These are phyloP conservation scores for Sphaerulina populicola DNA, from an alignment of 2,329 filamentous ascomycete species.

Conservation along the genomic window DNA sequence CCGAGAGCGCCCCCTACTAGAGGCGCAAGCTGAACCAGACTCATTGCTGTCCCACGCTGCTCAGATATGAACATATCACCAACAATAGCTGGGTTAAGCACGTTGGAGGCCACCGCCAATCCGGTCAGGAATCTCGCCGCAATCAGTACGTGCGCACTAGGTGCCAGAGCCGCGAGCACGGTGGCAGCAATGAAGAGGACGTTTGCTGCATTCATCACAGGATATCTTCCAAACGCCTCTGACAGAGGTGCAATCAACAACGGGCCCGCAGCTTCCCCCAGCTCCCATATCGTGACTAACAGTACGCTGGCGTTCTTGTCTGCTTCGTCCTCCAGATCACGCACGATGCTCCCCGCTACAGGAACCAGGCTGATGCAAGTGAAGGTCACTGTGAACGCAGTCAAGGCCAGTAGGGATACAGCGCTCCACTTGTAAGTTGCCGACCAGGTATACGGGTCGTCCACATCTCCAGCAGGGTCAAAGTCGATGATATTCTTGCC, in stretches of 20 bases:
- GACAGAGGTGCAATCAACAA: conserved; percentile 41
- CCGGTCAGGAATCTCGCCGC: conserved; percentile 39
- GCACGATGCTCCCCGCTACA: conserved; percentile 24
- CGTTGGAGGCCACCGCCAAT: conserved; percentile 42
- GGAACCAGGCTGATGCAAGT: conserved; percentile 30
- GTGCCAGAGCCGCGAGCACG: conserved; percentile 34
- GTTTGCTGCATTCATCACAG: conserved; percentile 36
- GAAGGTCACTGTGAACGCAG: conserved; percentile 47
- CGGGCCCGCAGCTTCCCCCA: conserved; percentile 42
- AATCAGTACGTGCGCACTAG: conserved; percentile 36
- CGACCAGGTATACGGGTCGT: conserved; percentile 50
- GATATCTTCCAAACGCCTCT: conserved; percentile 38
- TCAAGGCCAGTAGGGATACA: conserved; percentile 46
- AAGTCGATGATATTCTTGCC: conserved; percentile 37
- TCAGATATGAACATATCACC: conserved; percentile 55
- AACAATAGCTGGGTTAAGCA: conserved; percentile 55
- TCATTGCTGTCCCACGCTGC: conserved; percentile 52
- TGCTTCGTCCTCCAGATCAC: conserved; percentile 19
- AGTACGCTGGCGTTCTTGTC: conserved; percentile 29
- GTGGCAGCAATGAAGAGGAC: conserved; percentile 40
- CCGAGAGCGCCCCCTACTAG: conserved; percentile 51
- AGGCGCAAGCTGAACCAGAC: conserved; percentile 49
- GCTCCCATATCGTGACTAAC: conserved; percentile 44
- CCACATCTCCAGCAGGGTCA: conserved; percentile 39
- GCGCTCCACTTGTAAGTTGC: conserved; percentile 44